Evolutionary conservation across 176 grass and related monocot species (phyloP).

Genomic region (barley (Hordeum vulgare)): MorexV3_pseudomolecules_assembly NC_058520.1:426947254-426947753

Average conservation of each 20-base stretch:
- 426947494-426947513: conserved; percentile 36
- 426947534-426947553: conserved; percentile 76
- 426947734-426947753: neutral
- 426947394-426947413: conserved; percentile 83
- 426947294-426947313: neutral
- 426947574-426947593: conserved; percentile 85
- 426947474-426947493: conserved; percentile 24
- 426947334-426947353: conserved; percentile 84
- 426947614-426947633: conserved; percentile 88
- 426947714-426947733: neutral
- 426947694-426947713: neutral
- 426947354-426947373: conserved; percentile 92
- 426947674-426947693: neutral
- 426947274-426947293: neutral
- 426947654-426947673: neutral
- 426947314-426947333: conserved; percentile 60
- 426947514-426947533: conserved; percentile 71
- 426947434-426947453: neutral
- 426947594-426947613: conserved; percentile 97
- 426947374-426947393: conserved; percentile 78
- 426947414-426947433: conserved; percentile 59
- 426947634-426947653: neutral
- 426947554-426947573: conserved; percentile 80
- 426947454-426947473: conserved; percentile 24
- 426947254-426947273: conserved; percentile 5